phyloP scores from a whole-genome alignment of 1,139 yeast species.

The Sugiyamaella neomexicana region DNA sequence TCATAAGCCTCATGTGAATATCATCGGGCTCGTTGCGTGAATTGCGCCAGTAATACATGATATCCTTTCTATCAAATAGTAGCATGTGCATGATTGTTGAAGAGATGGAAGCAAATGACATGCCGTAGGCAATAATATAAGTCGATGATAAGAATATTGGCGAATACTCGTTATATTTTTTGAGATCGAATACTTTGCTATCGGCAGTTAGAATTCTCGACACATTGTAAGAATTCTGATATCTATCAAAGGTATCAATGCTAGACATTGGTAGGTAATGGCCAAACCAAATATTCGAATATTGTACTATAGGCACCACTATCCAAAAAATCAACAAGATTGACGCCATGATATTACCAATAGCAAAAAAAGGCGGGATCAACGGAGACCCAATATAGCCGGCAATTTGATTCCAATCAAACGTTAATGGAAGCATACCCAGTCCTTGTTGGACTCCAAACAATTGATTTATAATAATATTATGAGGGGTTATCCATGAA shows the following conservation, averaged over 20 bases:
- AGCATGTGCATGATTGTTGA: constrained; percentile 57
- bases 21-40: constrained; percentile 52
- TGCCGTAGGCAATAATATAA: constrained; percentile 60
- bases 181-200: constrained; percentile 44
- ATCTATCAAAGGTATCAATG: constrained; percentile 47
- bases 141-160: constrained; percentile 66
- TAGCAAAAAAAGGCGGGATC: constrained; percentile 63
- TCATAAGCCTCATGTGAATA: constrained; percentile 65
- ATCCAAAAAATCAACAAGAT: constrained; percentile 50
- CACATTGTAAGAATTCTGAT: constrained; percentile 48
- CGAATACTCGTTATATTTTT: constrained; percentile 54
- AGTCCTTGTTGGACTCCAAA: constrained; percentile 62
- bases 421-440: constrained; percentile 61
- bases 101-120: constrained; percentile 62
- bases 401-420: constrained; percentile 58
- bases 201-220: constrained; percentile 39
- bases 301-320: constrained; percentile 50
- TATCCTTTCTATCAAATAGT: constrained; percentile 57
- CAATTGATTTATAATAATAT: constrained; percentile 58
- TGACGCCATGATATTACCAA: constrained; percentile 52
- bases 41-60: constrained; percentile 48
- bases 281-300: constrained; percentile 53
- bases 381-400: constrained; percentile 66
- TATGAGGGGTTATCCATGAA: constrained; percentile 57
- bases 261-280: constrained; percentile 53